A percentile compares a stretch with the other conserved stretches of the same genome.
Conservation (phyloP, 164 flowering plant genomes). For the Cinnamomum chago region DNA sequence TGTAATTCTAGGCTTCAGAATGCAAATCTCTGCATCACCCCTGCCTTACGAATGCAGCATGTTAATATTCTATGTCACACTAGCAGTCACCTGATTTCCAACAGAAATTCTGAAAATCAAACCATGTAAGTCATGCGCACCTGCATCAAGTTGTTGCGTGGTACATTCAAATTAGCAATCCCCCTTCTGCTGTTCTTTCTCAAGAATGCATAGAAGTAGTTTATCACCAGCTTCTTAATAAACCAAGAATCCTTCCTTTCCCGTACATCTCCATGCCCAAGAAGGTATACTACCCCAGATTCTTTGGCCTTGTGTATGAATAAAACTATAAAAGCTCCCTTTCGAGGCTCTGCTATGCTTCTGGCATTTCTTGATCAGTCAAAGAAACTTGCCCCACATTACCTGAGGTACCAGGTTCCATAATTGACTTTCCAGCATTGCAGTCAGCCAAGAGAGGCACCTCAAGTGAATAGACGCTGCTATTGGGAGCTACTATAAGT, state of each 20-base stretch:
- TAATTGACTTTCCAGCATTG: slow-evolving; percentile 18
- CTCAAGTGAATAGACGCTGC: slow-evolving; percentile 81
- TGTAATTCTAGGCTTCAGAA: too few species aligned
- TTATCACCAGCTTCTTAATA: slow-evolving; percentile 79
- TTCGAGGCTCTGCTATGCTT: slow-evolving; percentile 82
- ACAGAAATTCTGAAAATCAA: slow-evolving; percentile 22
- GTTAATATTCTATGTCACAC: slow-evolving; percentile 12
- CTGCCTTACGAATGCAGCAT: slow-evolving; percentile 58
- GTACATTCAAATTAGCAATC: slow-evolving; percentile 81
- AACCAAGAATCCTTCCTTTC: slow-evolving; percentile 99
- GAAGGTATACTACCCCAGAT: slow-evolving; percentile 93
- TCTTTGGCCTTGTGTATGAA: slow-evolving; percentile 89
- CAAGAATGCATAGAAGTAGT: slow-evolving; percentile 90
- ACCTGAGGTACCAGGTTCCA: slow-evolving; percentile 57
- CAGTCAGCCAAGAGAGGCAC: slow-evolving; percentile 72
- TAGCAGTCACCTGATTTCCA: neutral
- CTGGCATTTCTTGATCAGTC: slow-evolving; percentile 31
- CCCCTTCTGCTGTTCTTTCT: slow-evolving; percentile 95
- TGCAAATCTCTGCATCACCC: slow-evolving; percentile 19
- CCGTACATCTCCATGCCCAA: slow-evolving; percentile 93
- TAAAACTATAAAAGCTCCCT: slow-evolving; percentile 83
- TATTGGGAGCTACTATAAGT: slow-evolving; percentile 75
- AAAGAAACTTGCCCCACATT: slow-evolving; percentile 22
- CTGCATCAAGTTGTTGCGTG: slow-evolving; percentile 86
- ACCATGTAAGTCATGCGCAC: slow-evolving; percentile 99